Base-by-base conservation (phyloP, 805 yeast species). In the Nakazawaea pomicola region DNA sequence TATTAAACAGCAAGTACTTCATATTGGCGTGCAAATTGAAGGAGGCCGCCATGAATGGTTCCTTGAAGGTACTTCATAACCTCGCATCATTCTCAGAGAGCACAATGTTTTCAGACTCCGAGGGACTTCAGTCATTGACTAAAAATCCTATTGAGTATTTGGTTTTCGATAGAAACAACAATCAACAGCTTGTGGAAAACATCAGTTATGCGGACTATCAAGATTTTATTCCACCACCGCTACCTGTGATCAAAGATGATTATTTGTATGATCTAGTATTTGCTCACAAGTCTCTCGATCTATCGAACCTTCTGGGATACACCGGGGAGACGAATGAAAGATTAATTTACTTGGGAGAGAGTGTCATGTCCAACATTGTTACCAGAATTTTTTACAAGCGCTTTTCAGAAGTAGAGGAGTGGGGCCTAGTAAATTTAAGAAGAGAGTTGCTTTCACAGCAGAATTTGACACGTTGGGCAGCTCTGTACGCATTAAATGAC, bases 151-250 rank as follows among this genome's bases (percentile, higher is more conserved):
- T 30, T 8, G 33, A 30, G 10, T 30, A 30, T 16, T 20, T 30
- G 21, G 18, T 30, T 7, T 30, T 30, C 7, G 33, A 30, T 17
- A 30, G 33, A 20, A 30, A 30, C n/a, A 30, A 30, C 33, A 30
- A 30, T 14, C 33, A 30, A 14, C 6, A 10, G 21, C 19, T 15
- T 10, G n/a, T 17, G n/a, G 15, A 12, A 9, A 30, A 30, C 17
- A 30, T 30, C 12, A 30, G 18, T 9, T 30, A 30, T 17, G 23
- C 16, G 10, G 21, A 30, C 7, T 30, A 30, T 14, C n/a, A 10
- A 5, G 33, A 30, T 30, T 16, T 11, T 2, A 4, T 30, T 12
- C 33, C 33, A 14, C 33, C 33, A 16, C 33, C 33, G 18, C 18
- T 30, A 17, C 33, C 33, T 7, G 33, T 30, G 4, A 30, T 30